A percentile compares a stretch with the other conserved stretches of the same genome.
Conservation (phyloP, 192 early-diverging fungal species). For the Phycomyces blakesleeanus region DNA sequence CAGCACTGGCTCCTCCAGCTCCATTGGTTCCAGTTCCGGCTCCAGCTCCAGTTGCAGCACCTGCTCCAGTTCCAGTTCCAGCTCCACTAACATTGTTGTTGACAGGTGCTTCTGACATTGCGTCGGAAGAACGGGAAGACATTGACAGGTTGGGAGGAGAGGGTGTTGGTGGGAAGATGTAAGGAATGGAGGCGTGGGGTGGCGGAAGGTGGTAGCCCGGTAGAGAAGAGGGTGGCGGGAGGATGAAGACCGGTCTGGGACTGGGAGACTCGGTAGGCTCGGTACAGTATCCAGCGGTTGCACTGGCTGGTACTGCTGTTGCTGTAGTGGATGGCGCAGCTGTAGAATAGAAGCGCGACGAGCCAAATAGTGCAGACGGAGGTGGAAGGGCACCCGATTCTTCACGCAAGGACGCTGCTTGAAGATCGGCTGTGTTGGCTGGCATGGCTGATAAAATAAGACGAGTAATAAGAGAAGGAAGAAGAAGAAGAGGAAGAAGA, state of each 20-base stretch:
- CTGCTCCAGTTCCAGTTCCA: too few relatives aligned
- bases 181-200: constrained; percentile 2
- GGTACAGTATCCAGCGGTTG: not conserved
- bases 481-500: constrained; percentile 6
- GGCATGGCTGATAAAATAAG: not conserved
- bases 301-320: not conserved
- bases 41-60: too few relatives aligned
- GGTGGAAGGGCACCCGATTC: constrained; percentile 9
- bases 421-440: not conserved
- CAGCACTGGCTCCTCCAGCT: too few relatives aligned
- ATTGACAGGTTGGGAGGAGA: not conserved
- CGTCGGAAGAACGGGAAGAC: not conserved
- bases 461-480: not conserved
- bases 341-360: constrained; percentile 8
- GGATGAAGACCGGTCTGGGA: constrained; percentile 15
- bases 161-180: constrained; percentile 6
- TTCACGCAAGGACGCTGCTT: constrained; percentile 5
- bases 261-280: not conserved
- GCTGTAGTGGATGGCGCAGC: not conserved
- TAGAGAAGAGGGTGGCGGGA: constrained; percentile 23
- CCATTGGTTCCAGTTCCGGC: too few relatives aligned
- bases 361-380: constrained; percentile 14
- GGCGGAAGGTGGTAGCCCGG: constrained; percentile 22
- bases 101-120: not conserved
- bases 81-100: too few relatives aligned